phyloP scores from a whole-genome alignment of 2,329 filamentous ascomycete species.

The Ophiognomonia clavigignenti-juglandacearum region DNA sequence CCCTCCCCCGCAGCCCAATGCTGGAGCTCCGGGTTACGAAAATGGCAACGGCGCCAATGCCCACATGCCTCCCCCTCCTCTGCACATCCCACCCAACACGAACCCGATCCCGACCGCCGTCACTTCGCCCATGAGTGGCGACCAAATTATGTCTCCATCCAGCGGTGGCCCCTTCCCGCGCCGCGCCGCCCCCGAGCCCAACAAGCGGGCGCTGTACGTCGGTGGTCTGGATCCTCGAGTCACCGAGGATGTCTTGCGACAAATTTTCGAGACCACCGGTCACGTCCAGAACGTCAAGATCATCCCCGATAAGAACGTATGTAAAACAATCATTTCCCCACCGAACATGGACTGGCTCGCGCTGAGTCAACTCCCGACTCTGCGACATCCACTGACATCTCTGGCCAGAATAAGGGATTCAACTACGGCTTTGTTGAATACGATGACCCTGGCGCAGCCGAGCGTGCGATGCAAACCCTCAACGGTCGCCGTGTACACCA shows the following conservation, averaged over 20 bases:
- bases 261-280: constrained; percentile 98
- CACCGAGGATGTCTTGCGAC: constrained; percentile 91
- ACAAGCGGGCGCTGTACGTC: constrained; percentile 96
- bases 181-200: constrained; percentile 92
- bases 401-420: constrained; percentile 80
- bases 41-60: constrained; percentile 63
- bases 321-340: constrained; percentile 30
- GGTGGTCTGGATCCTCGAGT: constrained; percentile 92
- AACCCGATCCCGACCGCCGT: constrained; percentile 93
- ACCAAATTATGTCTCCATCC: constrained; percentile 75
- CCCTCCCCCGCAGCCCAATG: constrained; percentile 61
- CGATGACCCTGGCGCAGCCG: constrained; percentile 92
- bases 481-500: constrained; percentile 95
- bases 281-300: constrained; percentile 99
- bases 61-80: constrained; percentile 87
- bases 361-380: constrained; percentile 9
- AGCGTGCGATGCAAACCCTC: constrained; percentile 94
- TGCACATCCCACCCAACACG: constrained; percentile 93
- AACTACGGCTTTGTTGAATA: constrained; percentile 99
- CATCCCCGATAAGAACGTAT: constrained; percentile 98
- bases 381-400: constrained; percentile 23
- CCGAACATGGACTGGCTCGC: background rate
- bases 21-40: constrained; percentile 66
- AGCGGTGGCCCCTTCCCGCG: constrained; percentile 77
- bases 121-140: constrained; percentile 75